Percentiles rank a stretch among this genome's conserved stretches.
These are phyloP conservation scores for Lepidium aucheri DNA, from an alignment of 345 rosid genomes.

Conservation along the genomic window DNA sequence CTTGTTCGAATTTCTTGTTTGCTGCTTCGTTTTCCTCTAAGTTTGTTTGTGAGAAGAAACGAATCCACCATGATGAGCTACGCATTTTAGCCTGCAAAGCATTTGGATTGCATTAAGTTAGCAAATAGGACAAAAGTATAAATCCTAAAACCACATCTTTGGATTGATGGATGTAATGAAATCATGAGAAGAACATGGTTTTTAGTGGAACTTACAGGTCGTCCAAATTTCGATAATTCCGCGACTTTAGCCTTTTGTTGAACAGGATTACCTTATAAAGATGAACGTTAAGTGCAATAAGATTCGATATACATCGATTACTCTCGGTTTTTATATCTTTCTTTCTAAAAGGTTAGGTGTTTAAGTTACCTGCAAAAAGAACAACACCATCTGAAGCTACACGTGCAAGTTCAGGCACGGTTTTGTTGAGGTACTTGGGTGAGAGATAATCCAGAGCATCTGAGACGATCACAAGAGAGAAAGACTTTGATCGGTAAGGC, in stretches of 20 bases:
- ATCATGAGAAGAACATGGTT: neutral
- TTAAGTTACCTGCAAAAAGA: slow-evolving; percentile 61
- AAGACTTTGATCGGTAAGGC: slow-evolving; percentile 79
- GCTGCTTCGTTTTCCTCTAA: slow-evolving; percentile 67
- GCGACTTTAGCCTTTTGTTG: slow-evolving; percentile 65
- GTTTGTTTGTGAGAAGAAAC: slow-evolving; percentile 47
- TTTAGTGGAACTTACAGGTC: slow-evolving; percentile 57
- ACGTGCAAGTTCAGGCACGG: slow-evolving; percentile 79
- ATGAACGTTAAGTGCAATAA: neutral
- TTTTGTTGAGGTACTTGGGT: slow-evolving; percentile 80
- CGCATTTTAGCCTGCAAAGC: slow-evolving; percentile 69
- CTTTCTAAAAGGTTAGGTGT: neutral
- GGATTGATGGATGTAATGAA: neutral
- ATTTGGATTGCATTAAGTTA: neutral
- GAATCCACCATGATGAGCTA: slow-evolving; percentile 87
- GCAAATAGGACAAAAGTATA: neutral
- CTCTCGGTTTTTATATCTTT: neutral
- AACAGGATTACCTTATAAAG: slow-evolving; percentile 53
- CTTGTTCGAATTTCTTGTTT: slow-evolving; percentile 72
- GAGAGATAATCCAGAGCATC: slow-evolving; percentile 89
- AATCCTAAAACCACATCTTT: neutral
- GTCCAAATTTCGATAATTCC: slow-evolving; percentile 76
- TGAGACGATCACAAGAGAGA: slow-evolving; percentile 84
- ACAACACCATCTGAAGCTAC: slow-evolving; percentile 71
- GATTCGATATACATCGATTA: neutral